Base-by-base conservation (phyloP, 2,329 filamentous ascomycete species). In the Fusarium zealandicum region DNA sequence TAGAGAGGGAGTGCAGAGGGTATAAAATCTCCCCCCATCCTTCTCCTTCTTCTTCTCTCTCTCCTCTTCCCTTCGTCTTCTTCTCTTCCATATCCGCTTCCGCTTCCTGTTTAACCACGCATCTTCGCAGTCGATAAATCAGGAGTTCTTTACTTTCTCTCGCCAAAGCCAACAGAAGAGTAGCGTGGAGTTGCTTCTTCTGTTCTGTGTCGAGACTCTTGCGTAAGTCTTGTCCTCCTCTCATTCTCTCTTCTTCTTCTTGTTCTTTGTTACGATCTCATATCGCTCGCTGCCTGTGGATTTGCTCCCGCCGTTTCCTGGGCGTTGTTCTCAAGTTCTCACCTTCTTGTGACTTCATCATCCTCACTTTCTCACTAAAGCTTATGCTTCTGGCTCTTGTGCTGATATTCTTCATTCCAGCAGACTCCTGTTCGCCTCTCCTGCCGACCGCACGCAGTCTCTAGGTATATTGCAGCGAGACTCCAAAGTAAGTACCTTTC, bases 171-270 rank as follows among this genome's bases (percentile, higher is more conserved):
- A 28, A 28, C 35, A 57, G 51, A 51, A 52, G 35, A 63, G 42
- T 47, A 63, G 20, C 58, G 25, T 50, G n/a, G 43, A 54, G 58
- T 50, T 61, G 52, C 51, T 16, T 18, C 30, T 48, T 46, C 44
- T 61, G 20, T 30, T 39, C 33, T 48, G 37, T 18, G 18, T 46
- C 28, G 40, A 31, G 40, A 42, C 31, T 35, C 44, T 37, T 27
- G 36, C 37, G 17, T 17, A 32, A 44, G 55, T 60, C 59, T 51
- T n/a, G 51, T 50, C 31, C 18, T 49, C 16, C 9, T 22, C 36
- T 11, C 27, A 17, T 8, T 18, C 22, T n/a, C 30, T n/a, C 8
- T n/a, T 25, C 10, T 36, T 25, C 20, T 18, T 11, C 32, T 25
- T n/a, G 18, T 17, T 35, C 11, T 27, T 16, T 20, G 14, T 20